phyloP scores from a whole-genome alignment of 2,329 filamentous ascomycete species.

The Calonectria crousiana region DNA sequence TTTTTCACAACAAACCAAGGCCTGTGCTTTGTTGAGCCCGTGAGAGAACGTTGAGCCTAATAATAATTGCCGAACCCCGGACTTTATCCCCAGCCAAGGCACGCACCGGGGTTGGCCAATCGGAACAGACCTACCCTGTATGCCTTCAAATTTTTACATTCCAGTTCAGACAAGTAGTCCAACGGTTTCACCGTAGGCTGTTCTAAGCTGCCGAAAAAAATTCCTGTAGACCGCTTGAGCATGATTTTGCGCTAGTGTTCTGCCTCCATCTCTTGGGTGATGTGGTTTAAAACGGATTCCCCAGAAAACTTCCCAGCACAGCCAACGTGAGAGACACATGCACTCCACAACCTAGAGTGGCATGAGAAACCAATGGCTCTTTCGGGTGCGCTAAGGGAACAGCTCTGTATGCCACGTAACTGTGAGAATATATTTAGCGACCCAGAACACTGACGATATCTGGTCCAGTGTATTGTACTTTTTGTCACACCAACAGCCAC shows the following conservation, averaged over 20 bases:
- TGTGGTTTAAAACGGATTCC: background rate
- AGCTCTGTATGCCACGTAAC: no score
- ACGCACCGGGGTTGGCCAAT: background rate
- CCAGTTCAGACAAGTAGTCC: background rate
- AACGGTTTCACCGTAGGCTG: background rate
- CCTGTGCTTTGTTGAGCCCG: background rate
- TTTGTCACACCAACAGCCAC: no score
- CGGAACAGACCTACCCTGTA: background rate
- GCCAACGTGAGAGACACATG: background rate
- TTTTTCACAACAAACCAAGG: background rate
- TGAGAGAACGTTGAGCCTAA: background rate
- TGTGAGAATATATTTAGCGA: background rate
- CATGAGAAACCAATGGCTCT: background rate
- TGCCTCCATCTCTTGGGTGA: background rate
- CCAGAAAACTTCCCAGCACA: background rate
- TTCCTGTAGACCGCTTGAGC: no score
- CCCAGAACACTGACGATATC: no score
- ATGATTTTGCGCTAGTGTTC: background rate
- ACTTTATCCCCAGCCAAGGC: background rate
- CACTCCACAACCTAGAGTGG: background rate
- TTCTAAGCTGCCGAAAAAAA: background rate
- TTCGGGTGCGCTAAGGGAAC: no score
- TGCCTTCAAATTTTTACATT: background rate
- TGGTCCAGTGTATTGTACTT: no score
- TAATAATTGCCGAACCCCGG: background rate